Evolutionary conservation across 495 filamentous ascomycete genomes (phyloP).

Genomic region (Penicillium robsamsonii): DNA sequence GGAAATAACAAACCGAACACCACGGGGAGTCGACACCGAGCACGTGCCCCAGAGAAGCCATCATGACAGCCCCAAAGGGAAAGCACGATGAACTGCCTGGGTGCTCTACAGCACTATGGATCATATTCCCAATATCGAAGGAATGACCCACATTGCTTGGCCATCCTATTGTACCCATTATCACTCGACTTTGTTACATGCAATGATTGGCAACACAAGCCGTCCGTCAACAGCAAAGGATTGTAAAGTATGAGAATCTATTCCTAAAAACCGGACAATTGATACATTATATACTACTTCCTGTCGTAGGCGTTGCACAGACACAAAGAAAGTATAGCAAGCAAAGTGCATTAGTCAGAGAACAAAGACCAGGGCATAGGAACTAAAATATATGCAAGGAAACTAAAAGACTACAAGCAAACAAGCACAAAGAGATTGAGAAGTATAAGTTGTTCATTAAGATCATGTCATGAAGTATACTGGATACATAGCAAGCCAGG

Average conservation of each 20-base stretch:
- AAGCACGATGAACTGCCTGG: no score
- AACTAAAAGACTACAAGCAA: not conserved
- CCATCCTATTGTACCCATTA: no score
- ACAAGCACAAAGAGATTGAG: not conserved
- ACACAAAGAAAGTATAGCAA: not conserved
- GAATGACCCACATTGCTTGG: not conserved
- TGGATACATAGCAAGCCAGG: conserved; percentile 12
- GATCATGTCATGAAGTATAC: conserved; percentile 18
- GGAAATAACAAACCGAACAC: not conserved
- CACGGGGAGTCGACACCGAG: not conserved
- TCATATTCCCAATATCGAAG: not conserved
- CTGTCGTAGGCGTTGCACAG: not conserved
- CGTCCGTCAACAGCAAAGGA: no score
- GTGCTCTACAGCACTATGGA: no score
- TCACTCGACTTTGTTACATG: no score
- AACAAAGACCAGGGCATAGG: not conserved
- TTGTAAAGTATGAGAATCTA: not conserved
- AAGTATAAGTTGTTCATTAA: conserved; percentile 19
- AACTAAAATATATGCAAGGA: not conserved
- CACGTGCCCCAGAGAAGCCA: not conserved
- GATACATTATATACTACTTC: not conserved
- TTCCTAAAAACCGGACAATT: not conserved
- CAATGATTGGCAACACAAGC: no score
- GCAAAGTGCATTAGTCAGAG: not conserved
- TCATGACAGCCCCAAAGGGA: no score